Base-by-base conservation (phyloP, 306 rosid genomes). In the Canavalia ensiformis region DNA sequence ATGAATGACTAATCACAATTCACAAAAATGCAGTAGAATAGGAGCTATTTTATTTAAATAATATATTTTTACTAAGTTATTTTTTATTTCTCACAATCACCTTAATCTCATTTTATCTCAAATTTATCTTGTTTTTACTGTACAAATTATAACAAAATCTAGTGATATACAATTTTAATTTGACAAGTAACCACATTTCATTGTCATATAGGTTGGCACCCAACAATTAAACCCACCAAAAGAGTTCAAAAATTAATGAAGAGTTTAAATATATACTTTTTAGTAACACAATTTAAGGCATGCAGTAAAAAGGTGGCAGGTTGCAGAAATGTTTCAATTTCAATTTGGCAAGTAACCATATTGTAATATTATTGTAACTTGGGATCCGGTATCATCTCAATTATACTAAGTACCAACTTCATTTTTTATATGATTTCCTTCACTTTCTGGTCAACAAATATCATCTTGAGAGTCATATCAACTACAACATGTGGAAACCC, bases 101-200 rank as follows among this genome's bases (percentile, higher is more conserved):
- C 2, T 37, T 37, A 37, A 37, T 37, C 4, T 37, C 4, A 2
- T 2, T 37, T 37, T 37, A 37, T 37, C 41, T 37, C 41, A 18
- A 18, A 18, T 18, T 18, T 18, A 18, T 18, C 25, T 18, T 18
- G 25, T 18, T 18, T 18, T 18, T 18, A 18, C 25, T 18, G 25
- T 18, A 18, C 25, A 18, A 18, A 18, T 30, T 47, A 7, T 28
- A 81, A 63, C 66, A 18, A 65, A 72, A 85, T 18, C 52, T 57
- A 56, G 4, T 58, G 18, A n/a, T 58, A 49, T 31, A 34, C 72
- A 73, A 46, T 86, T 82, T 72, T 35, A 86, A 64, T 58, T 82
- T 74, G 84, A 81, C 86, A 74, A 72, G 83, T 39, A 85, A 82
- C 68, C 55, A 57, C 69, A 46, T 80, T 58, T 75, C 18, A 41